Percentiles rank a stretch among this genome's conserved stretches.
These are phyloP conservation scores for Trichoderma hamatum DNA, from an alignment of 2,329 filamentous ascomycete genomes.

Conservation along the genomic window DNA sequence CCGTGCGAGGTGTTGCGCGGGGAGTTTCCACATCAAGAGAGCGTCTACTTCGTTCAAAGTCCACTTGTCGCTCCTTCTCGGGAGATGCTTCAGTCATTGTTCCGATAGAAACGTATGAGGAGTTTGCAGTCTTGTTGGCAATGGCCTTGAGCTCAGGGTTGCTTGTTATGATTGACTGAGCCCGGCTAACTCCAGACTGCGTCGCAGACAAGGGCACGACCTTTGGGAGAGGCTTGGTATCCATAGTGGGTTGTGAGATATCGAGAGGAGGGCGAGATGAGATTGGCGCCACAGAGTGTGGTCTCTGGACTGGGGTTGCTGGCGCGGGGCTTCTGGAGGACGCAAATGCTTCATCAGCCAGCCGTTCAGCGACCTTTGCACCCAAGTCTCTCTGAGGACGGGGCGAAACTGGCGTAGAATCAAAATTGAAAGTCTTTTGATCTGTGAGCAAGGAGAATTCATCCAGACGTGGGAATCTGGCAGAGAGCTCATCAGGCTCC, in stretches of 20 bases:
- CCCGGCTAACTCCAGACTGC: slow-evolving; percentile 58
- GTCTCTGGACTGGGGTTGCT: slow-evolving; percentile 32
- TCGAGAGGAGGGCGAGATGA: slow-evolving; percentile 22
- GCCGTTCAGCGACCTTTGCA: slow-evolving; percentile 70
- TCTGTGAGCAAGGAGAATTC: slow-evolving; percentile 92
- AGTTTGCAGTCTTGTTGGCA: slow-evolving; percentile 46
- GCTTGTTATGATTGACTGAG: slow-evolving; percentile 65
- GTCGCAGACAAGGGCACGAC: slow-evolving; percentile 45
- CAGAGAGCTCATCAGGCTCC: slow-evolving; percentile 77
- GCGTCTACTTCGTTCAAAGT: slow-evolving; percentile 15
- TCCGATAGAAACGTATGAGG: slow-evolving; percentile 61
- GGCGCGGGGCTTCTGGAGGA: slow-evolving; percentile 40
- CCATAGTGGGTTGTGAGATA: slow-evolving; percentile 33
- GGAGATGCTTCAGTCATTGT: slow-evolving; percentile 47
- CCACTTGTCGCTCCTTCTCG: slow-evolving; percentile 8
- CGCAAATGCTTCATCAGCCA: slow-evolving; percentile 84
- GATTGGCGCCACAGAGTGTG: slow-evolving; percentile 39
- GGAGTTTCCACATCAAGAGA: slow-evolving; percentile 9
- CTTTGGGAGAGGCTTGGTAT: slow-evolving; percentile 42
- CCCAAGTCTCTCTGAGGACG: slow-evolving; percentile 55
- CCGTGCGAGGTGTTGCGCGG: not conserved
- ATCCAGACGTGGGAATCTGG: slow-evolving; percentile 85
- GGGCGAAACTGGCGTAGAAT: slow-evolving; percentile 51
- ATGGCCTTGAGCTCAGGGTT: slow-evolving; percentile 65
- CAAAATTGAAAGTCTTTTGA: slow-evolving; percentile 75